Percentiles rank a stretch among this genome's conserved stretches.
These are phyloP conservation scores for Galeopsis tetrahit DNA, from an alignment of 257 asterid genomes.

Conservation along the genomic window DNA sequence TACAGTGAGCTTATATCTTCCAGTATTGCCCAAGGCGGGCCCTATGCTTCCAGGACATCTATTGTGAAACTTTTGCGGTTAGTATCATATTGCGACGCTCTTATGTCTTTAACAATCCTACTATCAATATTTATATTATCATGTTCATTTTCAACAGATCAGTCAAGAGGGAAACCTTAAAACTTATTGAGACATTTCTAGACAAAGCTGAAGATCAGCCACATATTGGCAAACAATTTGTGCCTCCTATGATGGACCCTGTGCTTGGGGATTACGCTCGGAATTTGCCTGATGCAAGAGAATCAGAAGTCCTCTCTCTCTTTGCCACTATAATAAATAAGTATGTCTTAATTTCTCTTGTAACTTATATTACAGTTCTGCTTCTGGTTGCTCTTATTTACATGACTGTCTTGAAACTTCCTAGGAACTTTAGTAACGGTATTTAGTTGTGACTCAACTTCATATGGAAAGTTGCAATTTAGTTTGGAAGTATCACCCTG, in stretches of 20 bases:
- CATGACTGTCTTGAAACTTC: neutral
- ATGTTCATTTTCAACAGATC: slow-evolving; percentile 61
- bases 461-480: neutral
- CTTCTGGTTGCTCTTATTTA: neutral
- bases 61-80: slow-evolving; percentile 95
- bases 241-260: slow-evolving; percentile 99
- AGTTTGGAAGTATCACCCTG: neutral
- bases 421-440: neutral
- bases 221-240: slow-evolving; percentile 87
- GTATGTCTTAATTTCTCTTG: slow-evolving; percentile 48
- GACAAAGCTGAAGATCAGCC: slow-evolving; percentile 97
- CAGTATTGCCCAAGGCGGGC: slow-evolving; percentile 96
- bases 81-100: slow-evolving; percentile 25
- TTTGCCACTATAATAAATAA: slow-evolving; percentile 97
- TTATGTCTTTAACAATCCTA: neutral
- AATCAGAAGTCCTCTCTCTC: slow-evolving; percentile 97
- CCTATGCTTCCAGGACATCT: slow-evolving; percentile 83
- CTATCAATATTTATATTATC: slow-evolving; percentile 16
- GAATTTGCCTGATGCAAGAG: slow-evolving; percentile 98
- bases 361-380: slow-evolving; percentile 12
- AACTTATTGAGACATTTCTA: slow-evolving; percentile 94
- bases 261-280: slow-evolving; percentile 96
- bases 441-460: neutral
- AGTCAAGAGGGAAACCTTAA: slow-evolving; percentile 92
- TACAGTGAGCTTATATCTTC: slow-evolving; percentile 97